Evolutionary conservation across 2,329 filamentous ascomycete species (phyloP), one percentile per base, ranked within the genome.

Genomic region (Verticillium zaregamsianum): DNA sequence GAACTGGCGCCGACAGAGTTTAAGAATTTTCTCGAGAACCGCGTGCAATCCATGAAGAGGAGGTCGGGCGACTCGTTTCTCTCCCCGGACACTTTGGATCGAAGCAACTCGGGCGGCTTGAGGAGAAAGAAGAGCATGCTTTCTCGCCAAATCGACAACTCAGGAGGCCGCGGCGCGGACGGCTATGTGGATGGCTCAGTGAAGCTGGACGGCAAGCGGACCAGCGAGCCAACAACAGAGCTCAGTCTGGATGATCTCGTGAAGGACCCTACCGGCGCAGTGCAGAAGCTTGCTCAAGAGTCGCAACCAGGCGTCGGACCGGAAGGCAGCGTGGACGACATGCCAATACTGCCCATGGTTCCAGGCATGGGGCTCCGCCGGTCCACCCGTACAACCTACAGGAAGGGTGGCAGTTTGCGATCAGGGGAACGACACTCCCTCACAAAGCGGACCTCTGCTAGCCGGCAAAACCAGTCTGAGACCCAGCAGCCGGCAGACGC

Each of bases 1-100:
- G 95, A 99, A 75, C 81, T 99, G 57, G 95, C 95, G 3, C 95
- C 95, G 1, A 93, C 91, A 71, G 95, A 97, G 68, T 99, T 98
- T 81, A 97, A 96, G 76, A 94, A 90, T 1, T 99, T 98, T 68
- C 84, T 99, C 2, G 94, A 99, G 70, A 96, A 93, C 65, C 89
- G 93, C 71, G 92, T 97, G 14, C 91, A 97, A 68, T 90, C 91
- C 39, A 96, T 98, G 68, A 89, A 92, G 73, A 84, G 93, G 67
- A 86, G 91, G 68, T 96, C 93, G 1, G 89, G 90, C 28, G 58
- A 45, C 14, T 89, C 82, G 65, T 82, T 82, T 40, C 77, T 93
- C 56, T 86, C 87, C 33, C 77, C 83, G 6, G 83, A 89, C 9
- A 68, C 67, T 65, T 62, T 78, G 66, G 82, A 67, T 64, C 85